A percentile compares a stretch with the other conserved stretches of the same genome.
Conservation (phyloP, 2,329 filamentous ascomycete genomes). For the Hawksworthiomyces lignivorus region DNA sequence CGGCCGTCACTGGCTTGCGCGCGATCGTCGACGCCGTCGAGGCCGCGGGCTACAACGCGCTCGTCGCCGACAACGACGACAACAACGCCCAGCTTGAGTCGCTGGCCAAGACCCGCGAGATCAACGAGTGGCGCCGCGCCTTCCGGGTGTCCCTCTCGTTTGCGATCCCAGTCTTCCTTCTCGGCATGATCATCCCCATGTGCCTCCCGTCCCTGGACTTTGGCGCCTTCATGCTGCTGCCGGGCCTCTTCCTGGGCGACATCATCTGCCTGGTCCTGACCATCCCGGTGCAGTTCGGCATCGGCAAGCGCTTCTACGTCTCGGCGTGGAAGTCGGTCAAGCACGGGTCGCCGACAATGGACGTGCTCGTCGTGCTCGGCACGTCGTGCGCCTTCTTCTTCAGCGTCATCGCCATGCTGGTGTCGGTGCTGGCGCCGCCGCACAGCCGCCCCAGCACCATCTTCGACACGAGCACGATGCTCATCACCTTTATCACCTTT, state of each 20-base stretch:
- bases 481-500: slow-evolving; percentile 90
- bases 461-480: slow-evolving; percentile 97
- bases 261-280: slow-evolving; percentile 76
- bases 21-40: slow-evolving; percentile 78
- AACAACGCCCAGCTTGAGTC: slow-evolving; percentile 96
- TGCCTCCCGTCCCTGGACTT: slow-evolving; percentile 67
- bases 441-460: slow-evolving; percentile 79
- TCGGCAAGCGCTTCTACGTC: slow-evolving; percentile 87
- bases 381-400: slow-evolving; percentile 97
- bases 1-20: slow-evolving; percentile 67
- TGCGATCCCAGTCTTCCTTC: slow-evolving; percentile 81
- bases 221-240: slow-evolving; percentile 56
- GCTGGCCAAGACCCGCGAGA: slow-evolving; percentile 90
- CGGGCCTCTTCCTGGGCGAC: slow-evolving; percentile 82
- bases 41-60: slow-evolving; percentile 74
- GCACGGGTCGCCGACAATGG: slow-evolving; percentile 92
- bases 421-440: slow-evolving; percentile 67
- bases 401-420: slow-evolving; percentile 76
- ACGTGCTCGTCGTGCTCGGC: slow-evolving; percentile 87
- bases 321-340: slow-evolving; percentile 90
- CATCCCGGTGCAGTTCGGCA: slow-evolving; percentile 90
- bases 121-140: slow-evolving; percentile 81
- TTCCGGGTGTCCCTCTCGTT: slow-evolving; percentile 74
- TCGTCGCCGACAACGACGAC: slow-evolving; percentile 86
- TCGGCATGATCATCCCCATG: slow-evolving; percentile 95